A percentile compares a stretch with the other conserved stretches of the same genome.
Evolutionary conservation across 139 green algal species (phyloP).

Genomic region (Deuterostichococcus epilithicus): DNA sequence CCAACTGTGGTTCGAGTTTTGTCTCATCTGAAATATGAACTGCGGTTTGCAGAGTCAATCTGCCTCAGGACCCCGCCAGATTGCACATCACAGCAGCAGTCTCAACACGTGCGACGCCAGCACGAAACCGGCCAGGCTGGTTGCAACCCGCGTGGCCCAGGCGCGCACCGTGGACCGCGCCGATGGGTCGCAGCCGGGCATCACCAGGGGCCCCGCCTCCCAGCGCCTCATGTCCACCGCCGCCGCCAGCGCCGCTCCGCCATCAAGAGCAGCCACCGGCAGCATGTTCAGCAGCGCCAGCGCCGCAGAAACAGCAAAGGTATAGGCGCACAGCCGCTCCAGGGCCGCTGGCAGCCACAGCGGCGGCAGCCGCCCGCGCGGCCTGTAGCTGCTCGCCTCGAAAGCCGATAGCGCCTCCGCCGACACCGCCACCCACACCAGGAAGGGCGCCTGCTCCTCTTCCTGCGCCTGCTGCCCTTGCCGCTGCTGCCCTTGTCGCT

Average conservation of each 20-base stretch:
- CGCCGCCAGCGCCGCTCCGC: slow-evolving; percentile 26
- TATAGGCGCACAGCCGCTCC: slow-evolving; percentile 35
- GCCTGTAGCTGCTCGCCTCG: background rate
- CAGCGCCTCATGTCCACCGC: slow-evolving; percentile 7
- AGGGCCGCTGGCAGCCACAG: slow-evolving; percentile 8
- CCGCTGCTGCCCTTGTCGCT: background rate
- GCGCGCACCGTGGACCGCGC: background rate
- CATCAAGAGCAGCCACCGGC: slow-evolving; percentile 38
- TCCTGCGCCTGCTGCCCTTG: background rate
- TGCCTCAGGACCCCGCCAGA: no score
- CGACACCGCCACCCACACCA: background rate
- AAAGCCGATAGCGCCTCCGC: background rate
- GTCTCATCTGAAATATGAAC: no score
- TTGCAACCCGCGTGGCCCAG: slow-evolving; percentile 1
- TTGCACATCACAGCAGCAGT: background rate
- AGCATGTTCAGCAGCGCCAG: slow-evolving; percentile 49
- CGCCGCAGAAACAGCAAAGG: slow-evolving; percentile 33
- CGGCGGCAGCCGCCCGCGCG: background rate
- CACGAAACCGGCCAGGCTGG: background rate
- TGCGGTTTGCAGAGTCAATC: no score
- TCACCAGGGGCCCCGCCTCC: background rate
- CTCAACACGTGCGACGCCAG: slow-evolving; percentile 3
- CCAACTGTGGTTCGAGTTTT: no score
- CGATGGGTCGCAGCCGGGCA: background rate
- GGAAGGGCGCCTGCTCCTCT: no score